phyloP scores from a whole-genome alignment of 2,329 filamentous ascomycete genomes.

The Neofusicoccum sp. region DNA sequence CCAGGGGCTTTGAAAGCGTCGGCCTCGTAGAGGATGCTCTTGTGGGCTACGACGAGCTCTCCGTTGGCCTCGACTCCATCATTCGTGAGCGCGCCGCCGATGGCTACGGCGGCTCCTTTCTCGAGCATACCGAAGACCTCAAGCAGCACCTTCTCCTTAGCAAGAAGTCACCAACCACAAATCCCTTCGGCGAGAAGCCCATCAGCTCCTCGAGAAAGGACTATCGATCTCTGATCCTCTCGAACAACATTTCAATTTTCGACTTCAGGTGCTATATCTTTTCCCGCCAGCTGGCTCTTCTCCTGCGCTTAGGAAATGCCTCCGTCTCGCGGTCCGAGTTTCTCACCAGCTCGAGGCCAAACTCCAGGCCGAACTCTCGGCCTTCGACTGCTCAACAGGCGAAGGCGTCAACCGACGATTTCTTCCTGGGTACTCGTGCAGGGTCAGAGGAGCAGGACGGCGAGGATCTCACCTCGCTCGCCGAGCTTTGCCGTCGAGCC shows the following conservation, averaged over 20 bases:
- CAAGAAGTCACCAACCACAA: slow-evolving; percentile 9
- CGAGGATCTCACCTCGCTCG: slow-evolving; percentile 76
- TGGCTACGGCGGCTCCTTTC: slow-evolving; percentile 69
- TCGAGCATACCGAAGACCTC: slow-evolving; percentile 71
- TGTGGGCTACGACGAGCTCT: slow-evolving; percentile 91
- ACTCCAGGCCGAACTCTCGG: slow-evolving; percentile 28
- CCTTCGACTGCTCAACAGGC: slow-evolving; percentile 17
- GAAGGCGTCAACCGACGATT: slow-evolving; percentile 34
- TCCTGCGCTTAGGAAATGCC: slow-evolving; percentile 77
- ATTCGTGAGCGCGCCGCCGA: slow-evolving; percentile 68
- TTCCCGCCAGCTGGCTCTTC: slow-evolving; percentile 76
- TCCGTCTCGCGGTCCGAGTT: slow-evolving; percentile 40
- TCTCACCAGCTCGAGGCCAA: slow-evolving; percentile 31
- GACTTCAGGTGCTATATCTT: slow-evolving; percentile 96
- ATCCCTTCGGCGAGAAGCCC: slow-evolving; percentile 28
- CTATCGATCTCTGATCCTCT: slow-evolving; percentile 87
- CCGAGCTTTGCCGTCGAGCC: slow-evolving; percentile 79
- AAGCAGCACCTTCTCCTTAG: slow-evolving; percentile 45
- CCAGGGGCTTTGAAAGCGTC: slow-evolving; percentile 91
- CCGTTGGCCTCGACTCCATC: slow-evolving; percentile 78
- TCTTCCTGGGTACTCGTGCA: slow-evolving; percentile 29
- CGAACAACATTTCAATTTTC: slow-evolving; percentile 93
- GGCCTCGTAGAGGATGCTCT: slow-evolving; percentile 93
- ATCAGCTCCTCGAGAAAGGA: slow-evolving; percentile 59
- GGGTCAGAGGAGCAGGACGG: slow-evolving; percentile 49